Base-by-base conservation (phyloP, 257 asterid species). In the Nicotiana paniculata region DNA sequence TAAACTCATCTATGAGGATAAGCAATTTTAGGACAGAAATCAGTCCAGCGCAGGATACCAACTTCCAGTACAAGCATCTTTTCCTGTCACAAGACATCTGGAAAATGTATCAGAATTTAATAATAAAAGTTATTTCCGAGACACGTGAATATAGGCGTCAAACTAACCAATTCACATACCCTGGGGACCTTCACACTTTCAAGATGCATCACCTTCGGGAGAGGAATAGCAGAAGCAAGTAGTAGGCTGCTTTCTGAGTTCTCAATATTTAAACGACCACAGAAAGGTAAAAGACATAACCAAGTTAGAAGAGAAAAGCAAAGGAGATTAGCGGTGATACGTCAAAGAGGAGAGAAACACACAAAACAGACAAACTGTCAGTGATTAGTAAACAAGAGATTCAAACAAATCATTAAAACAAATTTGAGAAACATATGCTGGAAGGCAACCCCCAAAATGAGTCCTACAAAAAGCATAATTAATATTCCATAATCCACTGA, bases 21-120 rank as follows among this genome's bases (percentile, higher is more conserved):
- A 72, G 59, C 48, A 2, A 72, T 72, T 72, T 69, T 12, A 55
- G 8, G 33, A 63, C 72, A 63, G 24, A 63, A 80, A 64, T 63
- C 83, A 80, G 74, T 9, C 74, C 63, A 43, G 58, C 77, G 5
- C 17, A 3, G 48, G 64, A 17, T 64, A 43, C 1, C 61, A 72
- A 6, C 65, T 67, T 12, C 48, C 77, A 51, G 37, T 65, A 48
- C 75, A 65, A 33, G 77, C 87, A 81, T 81, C 67, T 81, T 77
- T 77, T 67, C 94, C 97, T 93, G 95, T 88, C 93, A 89, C 82
- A 85, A 83, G 89, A 81, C 86, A 89, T 85, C 93, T 88, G 84
- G 89, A 88, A 85, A 84, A 88, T 88, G 63, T 74, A 92, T 90
- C 93, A 93, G 95, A 87, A 77, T 12, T 21, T 30, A 81, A 79